Conservation (phyloP, 2,329 filamentous ascomycete species). For the Paraconiothyrium sp. region DNA sequence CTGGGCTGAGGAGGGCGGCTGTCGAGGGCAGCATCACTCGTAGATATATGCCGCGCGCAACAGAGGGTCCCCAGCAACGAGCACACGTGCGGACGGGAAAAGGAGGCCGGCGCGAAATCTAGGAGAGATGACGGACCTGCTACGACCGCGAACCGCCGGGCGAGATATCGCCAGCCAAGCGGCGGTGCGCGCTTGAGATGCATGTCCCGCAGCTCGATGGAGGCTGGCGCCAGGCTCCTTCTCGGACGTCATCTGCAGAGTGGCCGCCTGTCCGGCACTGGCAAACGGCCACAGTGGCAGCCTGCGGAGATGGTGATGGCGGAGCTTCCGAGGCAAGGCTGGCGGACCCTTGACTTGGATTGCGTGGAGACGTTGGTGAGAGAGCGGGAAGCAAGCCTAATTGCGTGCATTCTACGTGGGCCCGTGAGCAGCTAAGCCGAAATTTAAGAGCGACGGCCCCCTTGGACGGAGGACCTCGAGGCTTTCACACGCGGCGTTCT, state of each 20-base stretch:
- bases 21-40: neutral
- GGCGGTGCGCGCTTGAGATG: neutral
- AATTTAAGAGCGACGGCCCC: conserved; percentile 40
- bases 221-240: conserved; percentile 10
- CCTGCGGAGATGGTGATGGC: neutral
- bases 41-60: neutral
- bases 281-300: conserved; percentile 3
- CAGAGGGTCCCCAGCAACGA: conserved; percentile 15
- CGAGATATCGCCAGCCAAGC: conserved; percentile 30
- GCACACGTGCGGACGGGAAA: conserved; percentile 32
- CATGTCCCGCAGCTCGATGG: conserved; percentile 14
- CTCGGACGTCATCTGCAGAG: conserved; percentile 14
- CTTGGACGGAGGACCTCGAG: conserved; percentile 34
- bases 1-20: conserved; percentile 2
- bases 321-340: conserved; percentile 17
- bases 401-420: conserved; percentile 42
- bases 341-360: conserved; percentile 5
- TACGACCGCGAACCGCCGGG: conserved; percentile 26
- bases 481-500: conserved; percentile 33
- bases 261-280: conserved; percentile 13
- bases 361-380: conserved; percentile 26
- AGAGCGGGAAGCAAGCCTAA: conserved; percentile 30
- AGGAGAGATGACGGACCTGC: conserved; percentile 3
- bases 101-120: conserved; percentile 25
- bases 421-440: conserved; percentile 36